These are phyloP conservation scores for Neurospora pannonica DNA, from an alignment of 495 filamentous ascomycete species.

Conservation along the genomic window DNA sequence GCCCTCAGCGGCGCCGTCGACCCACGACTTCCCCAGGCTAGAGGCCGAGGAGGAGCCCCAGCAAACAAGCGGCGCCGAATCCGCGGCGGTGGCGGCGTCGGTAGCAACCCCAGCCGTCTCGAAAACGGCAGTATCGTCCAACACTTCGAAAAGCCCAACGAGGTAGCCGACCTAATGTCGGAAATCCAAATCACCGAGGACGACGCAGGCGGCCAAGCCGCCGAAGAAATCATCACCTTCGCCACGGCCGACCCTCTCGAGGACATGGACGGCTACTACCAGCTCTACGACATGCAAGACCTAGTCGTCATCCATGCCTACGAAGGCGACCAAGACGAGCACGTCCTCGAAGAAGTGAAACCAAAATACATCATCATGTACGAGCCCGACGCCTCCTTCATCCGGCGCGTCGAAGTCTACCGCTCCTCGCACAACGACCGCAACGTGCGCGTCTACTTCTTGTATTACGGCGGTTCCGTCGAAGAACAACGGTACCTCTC, in stretches of 20 bases:
- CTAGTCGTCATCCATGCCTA: slow-evolving; percentile 86
- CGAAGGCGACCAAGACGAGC: slow-evolving; percentile 86
- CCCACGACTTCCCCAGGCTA: slow-evolving; percentile 32
- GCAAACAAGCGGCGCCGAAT: slow-evolving; percentile 82
- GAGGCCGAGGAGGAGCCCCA: slow-evolving; percentile 41
- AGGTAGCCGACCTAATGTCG: slow-evolving; percentile 49
- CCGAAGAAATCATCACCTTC: slow-evolving; percentile 52
- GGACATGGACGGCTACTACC: slow-evolving; percentile 82
- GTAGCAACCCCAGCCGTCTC: slow-evolving; percentile 36
- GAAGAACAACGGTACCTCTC: slow-evolving; percentile 94
- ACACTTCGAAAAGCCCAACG: slow-evolving; percentile 40
- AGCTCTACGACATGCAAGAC: slow-evolving; percentile 87
- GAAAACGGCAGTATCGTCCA: slow-evolving; percentile 41
- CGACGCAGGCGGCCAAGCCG: slow-evolving; percentile 52
- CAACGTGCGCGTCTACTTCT: slow-evolving; percentile 86
- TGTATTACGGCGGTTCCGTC: slow-evolving; percentile 90
- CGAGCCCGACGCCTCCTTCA: slow-evolving; percentile 92
- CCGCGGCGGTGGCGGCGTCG: slow-evolving; percentile 64
- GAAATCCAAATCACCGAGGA: slow-evolving; percentile 72
- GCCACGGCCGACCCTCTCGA: slow-evolving; percentile 62
- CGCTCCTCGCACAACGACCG: slow-evolving; percentile 84
- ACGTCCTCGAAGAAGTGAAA: slow-evolving; percentile 84
- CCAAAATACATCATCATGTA: slow-evolving; percentile 98
- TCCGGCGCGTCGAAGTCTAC: slow-evolving; percentile 90
- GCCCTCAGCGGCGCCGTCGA: slow-evolving; percentile 56